Evolutionary conservation across 495 filamentous ascomycete genomes (phyloP).

Genomic region (Annulohypoxylon maeteangense): DNA sequence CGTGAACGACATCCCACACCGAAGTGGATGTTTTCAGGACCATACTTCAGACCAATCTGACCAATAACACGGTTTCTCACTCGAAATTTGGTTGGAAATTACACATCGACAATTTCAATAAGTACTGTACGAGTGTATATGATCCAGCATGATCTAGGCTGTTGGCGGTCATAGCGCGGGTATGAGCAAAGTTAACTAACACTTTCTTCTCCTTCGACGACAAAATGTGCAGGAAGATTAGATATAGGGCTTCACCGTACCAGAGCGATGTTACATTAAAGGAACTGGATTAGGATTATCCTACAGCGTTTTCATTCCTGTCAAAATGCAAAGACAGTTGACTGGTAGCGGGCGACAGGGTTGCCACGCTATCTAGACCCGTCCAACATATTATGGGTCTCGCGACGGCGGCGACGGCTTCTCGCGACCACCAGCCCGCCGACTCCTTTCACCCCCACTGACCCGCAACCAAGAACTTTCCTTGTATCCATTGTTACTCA

Average conservation of each 20-base stretch:
- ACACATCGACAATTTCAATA: not conserved
- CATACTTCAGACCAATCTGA: not conserved
- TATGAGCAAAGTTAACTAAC: not conserved
- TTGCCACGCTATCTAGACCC: conserved; percentile 1
- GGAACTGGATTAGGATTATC: not conserved
- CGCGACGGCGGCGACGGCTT: not conserved
- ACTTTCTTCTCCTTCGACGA: too few relatives aligned
- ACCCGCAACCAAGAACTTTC: not conserved
- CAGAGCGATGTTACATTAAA: not conserved
- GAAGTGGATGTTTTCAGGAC: not conserved
- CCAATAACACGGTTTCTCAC: not conserved
- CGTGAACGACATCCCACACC: not conserved
- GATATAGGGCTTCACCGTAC: not conserved
- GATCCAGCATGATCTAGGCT: not conserved
- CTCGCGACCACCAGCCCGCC: not conserved
- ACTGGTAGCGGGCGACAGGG: not conserved
- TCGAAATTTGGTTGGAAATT: not conserved
- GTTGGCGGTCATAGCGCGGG: not conserved
- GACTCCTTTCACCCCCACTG: not conserved
- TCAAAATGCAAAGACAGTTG: not conserved
- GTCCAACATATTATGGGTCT: not conserved
- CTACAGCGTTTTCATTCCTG: not conserved
- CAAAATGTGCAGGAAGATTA: not conserved
- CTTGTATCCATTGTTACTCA: not conserved
- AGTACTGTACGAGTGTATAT: not conserved